Evolutionary conservation across 2,329 filamentous ascomycete genomes (phyloP), one percentile per base, ranked within the genome.

Genomic region (Fusarium nanum): DNA sequence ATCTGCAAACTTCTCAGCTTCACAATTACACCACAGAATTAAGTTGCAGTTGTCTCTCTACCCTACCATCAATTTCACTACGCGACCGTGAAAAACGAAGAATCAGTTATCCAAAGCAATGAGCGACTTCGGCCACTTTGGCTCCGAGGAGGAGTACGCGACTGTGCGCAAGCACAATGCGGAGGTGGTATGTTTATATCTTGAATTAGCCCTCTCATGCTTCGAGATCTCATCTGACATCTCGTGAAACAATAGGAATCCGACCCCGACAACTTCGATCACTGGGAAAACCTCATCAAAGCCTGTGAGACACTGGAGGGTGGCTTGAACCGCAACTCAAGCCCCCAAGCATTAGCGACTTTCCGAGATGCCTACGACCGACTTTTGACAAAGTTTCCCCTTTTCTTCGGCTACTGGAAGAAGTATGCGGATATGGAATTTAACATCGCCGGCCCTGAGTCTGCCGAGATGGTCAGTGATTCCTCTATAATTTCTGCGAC

Each of bases 361-460:
- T 91, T 94, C 59, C 92, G 96, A 81, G 90, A 93, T 79, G 89
- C 93, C 68, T 98, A 97, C 83, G 94, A 99, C 79, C 89, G 92
- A 49, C 97, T 99, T 78, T 91, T 99, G 23, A 89, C 93, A 66
- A 98, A 97, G 78, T 99, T 98, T 72, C 96, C 96, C 5, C 87
- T 98, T 13, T 89, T 98, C 41, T 99, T 98, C 76, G 96, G 95
- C 55, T 99, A 98, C 84, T 99, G 96, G 96, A 98, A 98, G 85
- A 98, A 98, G 80, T 99, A 98, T 86, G 96, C 96, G 77, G 95
- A 98, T 76, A 87, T 97, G 70, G 96, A 99, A 78, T 99, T 99
- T 83, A 94, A 94, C 53, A 97, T 99, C 71, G 94, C 94, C 7
- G 96, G 96, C 20, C 97, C 96, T 7, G 96, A 99, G 84, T 95